Evolutionary conservation across 2,329 filamentous ascomycete genomes (phyloP).

Genomic region (Magnaporthales sp.): DNA sequence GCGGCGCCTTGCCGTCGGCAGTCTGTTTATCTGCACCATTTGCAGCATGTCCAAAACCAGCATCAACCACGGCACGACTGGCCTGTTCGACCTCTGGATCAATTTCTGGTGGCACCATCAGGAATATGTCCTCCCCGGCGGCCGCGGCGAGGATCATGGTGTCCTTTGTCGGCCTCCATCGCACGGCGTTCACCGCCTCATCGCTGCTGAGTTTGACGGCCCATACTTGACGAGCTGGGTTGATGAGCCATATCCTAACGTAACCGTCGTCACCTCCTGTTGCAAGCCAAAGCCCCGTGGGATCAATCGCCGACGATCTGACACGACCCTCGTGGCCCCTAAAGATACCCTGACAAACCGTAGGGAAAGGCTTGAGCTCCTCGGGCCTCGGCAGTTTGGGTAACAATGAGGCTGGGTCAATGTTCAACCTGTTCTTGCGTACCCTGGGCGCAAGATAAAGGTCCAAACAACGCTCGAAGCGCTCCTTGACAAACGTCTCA

Average conservation of each 20-base stretch:
- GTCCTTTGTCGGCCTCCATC: slow-evolving; percentile 82
- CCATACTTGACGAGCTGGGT: slow-evolving; percentile 84
- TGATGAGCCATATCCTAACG: slow-evolving; percentile 80
- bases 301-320: slow-evolving; percentile 75
- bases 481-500: slow-evolving; percentile 82
- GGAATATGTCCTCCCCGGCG: slow-evolving; percentile 74
- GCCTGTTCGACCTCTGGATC: slow-evolving; percentile 65
- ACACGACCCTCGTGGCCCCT: slow-evolving; percentile 83
- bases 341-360: slow-evolving; percentile 79
- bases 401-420: slow-evolving; percentile 85
- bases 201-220: slow-evolving; percentile 69
- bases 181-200: slow-evolving; percentile 73
- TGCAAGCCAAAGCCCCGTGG: slow-evolving; percentile 76
- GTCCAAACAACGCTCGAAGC: slow-evolving; percentile 91
- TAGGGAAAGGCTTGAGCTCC: slow-evolving; percentile 91
- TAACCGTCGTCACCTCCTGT: slow-evolving; percentile 93
- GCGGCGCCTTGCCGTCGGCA: slow-evolving; percentile 60
- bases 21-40: slow-evolving; percentile 41
- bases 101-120: slow-evolving; percentile 68
- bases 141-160: slow-evolving; percentile 75
- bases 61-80: slow-evolving; percentile 70
- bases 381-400: slow-evolving; percentile 90
- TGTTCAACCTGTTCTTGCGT: slow-evolving; percentile 88
- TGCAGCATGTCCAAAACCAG: slow-evolving; percentile 89
- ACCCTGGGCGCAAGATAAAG: slow-evolving; percentile 90